These are phyloP conservation scores for Lactarius psammicola DNA, from an alignment of 768 basidiomycete genomes.

Conservation along the genomic window DNA sequence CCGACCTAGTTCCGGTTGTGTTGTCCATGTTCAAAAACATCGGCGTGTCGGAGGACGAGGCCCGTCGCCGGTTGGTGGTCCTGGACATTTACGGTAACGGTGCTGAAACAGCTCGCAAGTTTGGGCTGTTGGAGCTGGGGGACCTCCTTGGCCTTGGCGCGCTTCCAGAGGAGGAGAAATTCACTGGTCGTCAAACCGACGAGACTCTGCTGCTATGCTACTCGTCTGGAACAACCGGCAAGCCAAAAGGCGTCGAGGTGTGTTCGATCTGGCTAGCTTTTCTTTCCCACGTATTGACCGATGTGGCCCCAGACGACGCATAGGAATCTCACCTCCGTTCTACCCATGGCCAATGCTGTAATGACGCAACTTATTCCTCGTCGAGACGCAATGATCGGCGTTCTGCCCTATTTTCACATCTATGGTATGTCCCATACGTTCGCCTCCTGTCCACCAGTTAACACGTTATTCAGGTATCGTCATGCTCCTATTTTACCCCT, in stretches of 20 bases:
- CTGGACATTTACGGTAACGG: slow-evolving; percentile 36
- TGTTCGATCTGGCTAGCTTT: neutral
- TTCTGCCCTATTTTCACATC: slow-evolving; percentile 61
- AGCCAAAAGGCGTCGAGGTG: slow-evolving; percentile 67
- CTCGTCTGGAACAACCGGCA: slow-evolving; percentile 68
- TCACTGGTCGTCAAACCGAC: slow-evolving; percentile 48
- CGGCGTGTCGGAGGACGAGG: slow-evolving; percentile 48
- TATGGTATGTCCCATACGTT: slow-evolving; percentile 39
- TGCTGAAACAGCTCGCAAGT: slow-evolving; percentile 28
- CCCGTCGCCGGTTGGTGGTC: slow-evolving; percentile 55
- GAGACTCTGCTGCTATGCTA: slow-evolving; percentile 70
- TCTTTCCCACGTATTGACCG: neutral
- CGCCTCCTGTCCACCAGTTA: slow-evolving; percentile 46
- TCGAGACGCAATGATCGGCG: slow-evolving; percentile 55
- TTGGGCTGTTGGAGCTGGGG: slow-evolving; percentile 42
- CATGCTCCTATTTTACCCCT: slow-evolving; percentile 60
- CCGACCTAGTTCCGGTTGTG: slow-evolving; percentile 56
- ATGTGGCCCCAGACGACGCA: slow-evolving; percentile 52
- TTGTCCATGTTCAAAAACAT: slow-evolving; percentile 54
- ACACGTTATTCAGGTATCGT: slow-evolving; percentile 45
- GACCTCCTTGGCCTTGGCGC: slow-evolving; percentile 52
- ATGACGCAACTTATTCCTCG: slow-evolving; percentile 44
- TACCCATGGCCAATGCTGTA: slow-evolving; percentile 47
- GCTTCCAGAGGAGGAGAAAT: slow-evolving; percentile 52
- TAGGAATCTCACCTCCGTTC: slow-evolving; percentile 61